phyloP scores from a whole-genome alignment of 192 early-diverging fungal genomes.

The Rhizophagus prolifer region DNA sequence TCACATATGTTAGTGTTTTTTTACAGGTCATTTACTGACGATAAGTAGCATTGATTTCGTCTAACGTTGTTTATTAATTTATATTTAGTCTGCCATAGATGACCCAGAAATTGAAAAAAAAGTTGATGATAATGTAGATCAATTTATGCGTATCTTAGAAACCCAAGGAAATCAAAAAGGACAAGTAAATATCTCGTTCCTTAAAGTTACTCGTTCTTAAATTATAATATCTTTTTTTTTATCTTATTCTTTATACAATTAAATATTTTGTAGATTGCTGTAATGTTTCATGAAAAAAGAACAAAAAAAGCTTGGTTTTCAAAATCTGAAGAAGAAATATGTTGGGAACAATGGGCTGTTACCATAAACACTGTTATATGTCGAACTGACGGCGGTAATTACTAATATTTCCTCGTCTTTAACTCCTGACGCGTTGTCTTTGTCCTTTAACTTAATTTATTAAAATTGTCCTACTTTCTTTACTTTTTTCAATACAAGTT shows the following conservation, averaged over 20 bases:
- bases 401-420: not conserved
- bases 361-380: slow-evolving; percentile 48
- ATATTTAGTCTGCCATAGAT: slow-evolving; percentile 52
- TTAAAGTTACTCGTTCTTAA: not conserved
- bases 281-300: slow-evolving; percentile 62
- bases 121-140: slow-evolving; percentile 50
- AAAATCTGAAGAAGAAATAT: slow-evolving; percentile 55
- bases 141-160: slow-evolving; percentile 45
- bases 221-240: not conserved
- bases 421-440: not conserved
- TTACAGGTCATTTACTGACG: not conserved
- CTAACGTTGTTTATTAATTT: not conserved
- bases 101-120: slow-evolving; percentile 50
- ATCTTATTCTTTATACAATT: not conserved
- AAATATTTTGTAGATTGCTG: slow-evolving; percentile 45
- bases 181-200: slow-evolving; percentile 36
- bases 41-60: not conserved
- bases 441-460: not conserved
- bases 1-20: slow-evolving; percentile 49
- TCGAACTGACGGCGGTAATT: slow-evolving; percentile 49
- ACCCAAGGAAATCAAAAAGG: slow-evolving; percentile 42
- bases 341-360: slow-evolving; percentile 65
- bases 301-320: slow-evolving; percentile 61
- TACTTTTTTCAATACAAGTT: no score
- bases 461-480: no score